phyloP scores from a whole-genome alignment of 495 filamentous ascomycete species.

The Daldinia caldariorum region DNA sequence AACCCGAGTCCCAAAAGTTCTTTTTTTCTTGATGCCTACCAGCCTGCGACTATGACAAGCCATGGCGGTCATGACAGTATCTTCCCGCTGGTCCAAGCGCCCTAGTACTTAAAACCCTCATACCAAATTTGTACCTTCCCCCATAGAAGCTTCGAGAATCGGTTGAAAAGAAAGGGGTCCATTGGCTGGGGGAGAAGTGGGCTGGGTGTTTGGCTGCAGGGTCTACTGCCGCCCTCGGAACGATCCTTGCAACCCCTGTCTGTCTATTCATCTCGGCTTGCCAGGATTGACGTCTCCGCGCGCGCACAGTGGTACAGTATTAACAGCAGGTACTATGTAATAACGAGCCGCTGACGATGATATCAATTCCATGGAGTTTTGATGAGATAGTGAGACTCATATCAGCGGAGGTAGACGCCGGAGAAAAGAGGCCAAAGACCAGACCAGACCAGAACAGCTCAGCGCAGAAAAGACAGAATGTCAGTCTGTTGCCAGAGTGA shows the following conservation, averaged over 20 bases:
- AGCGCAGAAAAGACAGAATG: constrained; percentile 1
- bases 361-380: constrained; percentile 37
- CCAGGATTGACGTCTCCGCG: constrained; percentile 34
- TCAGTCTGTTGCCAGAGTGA: constrained; percentile 36
- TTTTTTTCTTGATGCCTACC: neutral
- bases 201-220: constrained; percentile 35
- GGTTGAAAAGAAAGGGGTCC: constrained; percentile 27
- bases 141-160: constrained; percentile 62
- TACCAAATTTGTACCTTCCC: constrained; percentile 41
- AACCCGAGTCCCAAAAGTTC: constrained; percentile 30
- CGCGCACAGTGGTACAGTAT: constrained; percentile 25
- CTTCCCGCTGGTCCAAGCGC: constrained; percentile 39
- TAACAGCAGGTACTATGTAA: constrained; percentile 16
- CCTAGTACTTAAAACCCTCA: constrained; percentile 23
- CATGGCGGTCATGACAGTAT: constrained; percentile 36
- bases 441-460: neutral
- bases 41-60: neutral
- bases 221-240: constrained; percentile 48
- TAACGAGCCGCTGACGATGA: constrained; percentile 27
- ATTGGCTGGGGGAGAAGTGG: constrained; percentile 36
- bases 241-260: constrained; percentile 42
- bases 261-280: constrained; percentile 42
- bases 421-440: constrained; percentile 12
- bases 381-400: constrained; percentile 40
- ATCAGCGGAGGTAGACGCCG: constrained; percentile 11